Base-by-base conservation (phyloP, 2,329 filamentous ascomycete genomes). In the Penicillium thymicola region DNA sequence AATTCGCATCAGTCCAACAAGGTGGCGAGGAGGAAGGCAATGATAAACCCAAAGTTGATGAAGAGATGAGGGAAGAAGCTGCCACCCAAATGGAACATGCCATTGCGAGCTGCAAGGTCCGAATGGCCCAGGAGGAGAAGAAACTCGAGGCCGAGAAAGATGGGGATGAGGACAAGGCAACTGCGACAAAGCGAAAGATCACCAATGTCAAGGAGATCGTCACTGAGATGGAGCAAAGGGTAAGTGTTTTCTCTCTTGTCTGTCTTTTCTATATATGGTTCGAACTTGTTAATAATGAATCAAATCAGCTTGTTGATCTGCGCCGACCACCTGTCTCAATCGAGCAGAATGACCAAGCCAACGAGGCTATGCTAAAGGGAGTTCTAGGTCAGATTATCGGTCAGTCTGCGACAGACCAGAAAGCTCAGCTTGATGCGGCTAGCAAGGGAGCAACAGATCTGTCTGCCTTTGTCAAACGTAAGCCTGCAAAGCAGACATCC, bases 1-100 rank as follows among this genome's bases (percentile, higher is more conserved):
- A 99, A 71, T 97, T 97, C 66, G 90, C 90, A 4, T 94, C 91
- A 0, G 85, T 94, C 44, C 89, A 87, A 30, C 72, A 73, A 58
- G 67, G 68, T 16, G 68, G 69, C 30, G 46, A 78, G 60, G 32
- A 77, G 67, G 55, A 81, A 72, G 47, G 73, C 72, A 34, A 78
- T 66, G 14, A 57, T n/a, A 65, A 68, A 49, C 55, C 62, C 45
- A 62, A 62, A 21, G 60, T 85, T 13, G 80, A 87, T 63, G 79
- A 82, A 65, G 76, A 75, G 5, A 76, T 86, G 73, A 77, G 83
- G 41, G 78, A 80, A 52, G 82, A 86, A 67, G 82, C 85, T 14
- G 82, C 79, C 0, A 73, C 72, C 23, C 80, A 87, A 54, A 86
- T 86, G 76, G 81, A 86, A 60, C 79, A 76, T 28, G 85, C 85